Base-by-base conservation (phyloP, 2,329 filamentous ascomycete genomes). In the Aspergillus flavus region DNA sequence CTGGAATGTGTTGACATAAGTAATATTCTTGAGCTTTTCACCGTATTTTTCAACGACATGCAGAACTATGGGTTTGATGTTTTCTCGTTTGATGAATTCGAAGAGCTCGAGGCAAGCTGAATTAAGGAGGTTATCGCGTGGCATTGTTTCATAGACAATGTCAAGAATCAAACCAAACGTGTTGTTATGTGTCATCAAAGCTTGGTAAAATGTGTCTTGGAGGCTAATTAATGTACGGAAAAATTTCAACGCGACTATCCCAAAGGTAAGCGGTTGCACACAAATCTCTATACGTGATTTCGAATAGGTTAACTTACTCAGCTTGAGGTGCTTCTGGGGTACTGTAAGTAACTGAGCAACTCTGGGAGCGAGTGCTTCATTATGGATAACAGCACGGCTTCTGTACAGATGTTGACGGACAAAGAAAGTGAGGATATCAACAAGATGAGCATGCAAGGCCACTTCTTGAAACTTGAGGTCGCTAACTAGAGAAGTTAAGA, bases 61-160 rank as follows among this genome's bases (percentile, higher is more conserved):
- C 66, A 89, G 88, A 61, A 96, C 89, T 54, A 97, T 83, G 16
- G 91, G 88, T 76, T 93, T 96, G 71, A 94, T 85, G 61, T 89
- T 89, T 71, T 96, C 92, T 73, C 89, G 89, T 75, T 90, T 93
- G 71, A 98, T 91, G 72, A 90, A 93, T 72, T 96, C 93, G 68
- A 99, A 98, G 50, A 99, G 86, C 73, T 99, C 95, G 11, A 98
- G 84, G 71, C 93, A 97, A 10, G 94, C 94, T 0, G 94, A 98
- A 76, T 95, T 96, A 36, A 98, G 84, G 3, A 99, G 84, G 70
- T 97, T 98, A 77, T 99, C 94, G 48, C 93, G 88, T 1, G 94
- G 92, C 86, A 97, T 91, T 0, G 93, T 95, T 68, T 91, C 87
- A 61, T 91, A 86, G 39, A 98, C 86, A 43, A 97, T 89, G 68